These are phyloP conservation scores for Fagus sylvatica DNA, from an alignment of 306 rosid genomes.

Conservation along the genomic window DNA sequence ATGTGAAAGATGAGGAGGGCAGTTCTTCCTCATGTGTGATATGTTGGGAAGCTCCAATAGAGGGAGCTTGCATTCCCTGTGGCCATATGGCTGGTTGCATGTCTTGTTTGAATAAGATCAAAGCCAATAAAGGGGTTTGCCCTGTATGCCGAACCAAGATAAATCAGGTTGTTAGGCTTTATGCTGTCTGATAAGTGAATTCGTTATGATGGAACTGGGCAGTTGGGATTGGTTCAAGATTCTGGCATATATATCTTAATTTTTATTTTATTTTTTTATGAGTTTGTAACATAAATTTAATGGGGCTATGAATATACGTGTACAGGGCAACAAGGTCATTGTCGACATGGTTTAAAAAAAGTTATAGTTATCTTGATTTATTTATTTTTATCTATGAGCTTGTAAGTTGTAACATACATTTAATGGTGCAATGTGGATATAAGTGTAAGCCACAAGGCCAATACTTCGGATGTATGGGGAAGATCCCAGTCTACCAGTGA, in stretches of 20 bases:
- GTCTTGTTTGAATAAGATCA: conserved; percentile 27
- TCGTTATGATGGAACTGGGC: background rate
- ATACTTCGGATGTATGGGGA: no score
- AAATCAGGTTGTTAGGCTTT: conserved; percentile 18
- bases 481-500: no score
- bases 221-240: background rate
- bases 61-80: conserved; percentile 27
- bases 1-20: conserved; percentile 2
- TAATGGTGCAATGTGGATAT: no score
- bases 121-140: conserved; percentile 28
- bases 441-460: no score
- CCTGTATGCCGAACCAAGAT: conserved; percentile 28
- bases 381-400: no score
- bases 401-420: no score
- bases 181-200: conserved; percentile 17
- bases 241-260: background rate
- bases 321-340: background rate
- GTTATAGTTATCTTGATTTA: no score
- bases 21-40: conserved; percentile 23
- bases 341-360: no score
- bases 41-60: conserved; percentile 21
- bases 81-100: conserved; percentile 39
- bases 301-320: background rate
- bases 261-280: background rate
- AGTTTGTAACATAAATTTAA: background rate